phyloP scores from a whole-genome alignment of 371 early-diverging fungal genomes.

The Rhizopus arrhizus region DNA sequence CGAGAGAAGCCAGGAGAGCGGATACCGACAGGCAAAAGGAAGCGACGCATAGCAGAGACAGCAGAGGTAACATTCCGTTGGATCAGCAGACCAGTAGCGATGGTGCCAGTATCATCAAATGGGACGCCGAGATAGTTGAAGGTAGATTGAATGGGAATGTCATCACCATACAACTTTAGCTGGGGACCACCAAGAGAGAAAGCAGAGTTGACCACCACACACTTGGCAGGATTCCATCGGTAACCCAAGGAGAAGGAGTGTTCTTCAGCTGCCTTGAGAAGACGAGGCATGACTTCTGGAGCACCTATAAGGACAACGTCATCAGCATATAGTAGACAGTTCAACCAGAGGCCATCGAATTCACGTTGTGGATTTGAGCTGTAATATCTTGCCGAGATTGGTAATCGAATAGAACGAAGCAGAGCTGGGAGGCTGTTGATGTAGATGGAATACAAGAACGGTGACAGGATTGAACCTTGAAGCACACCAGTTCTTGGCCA shows the following conservation, averaged over 20 bases:
- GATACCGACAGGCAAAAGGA: neutral
- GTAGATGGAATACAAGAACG: conserved; percentile 22
- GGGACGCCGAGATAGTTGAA: conserved; percentile 11
- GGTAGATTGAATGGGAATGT: too few species aligned
- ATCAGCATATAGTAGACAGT: conserved; percentile 16
- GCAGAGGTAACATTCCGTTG: neutral
- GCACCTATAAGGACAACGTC: conserved; percentile 20
- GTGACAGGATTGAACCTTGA: conserved; percentile 26
- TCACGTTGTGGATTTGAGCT: neutral
- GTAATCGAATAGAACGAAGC: conserved; percentile 1
- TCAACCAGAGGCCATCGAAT: conserved; percentile 1
- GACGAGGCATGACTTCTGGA: neutral
- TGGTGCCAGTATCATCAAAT: neutral
- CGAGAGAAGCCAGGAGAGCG: conserved; percentile 10
- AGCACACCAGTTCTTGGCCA: conserved; percentile 21
- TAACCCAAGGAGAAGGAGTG: too few species aligned
- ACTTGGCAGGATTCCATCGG: too few species aligned
- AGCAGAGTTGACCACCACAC: too few species aligned
- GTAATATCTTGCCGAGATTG: neutral
- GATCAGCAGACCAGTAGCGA: neutral
- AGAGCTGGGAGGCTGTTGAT: conserved; percentile 16
- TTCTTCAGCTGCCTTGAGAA: conserved; percentile 1
- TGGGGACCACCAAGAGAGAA: too few species aligned
- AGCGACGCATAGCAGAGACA: conserved; percentile 1
- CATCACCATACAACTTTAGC: too few species aligned